Base-by-base conservation (phyloP, 1,284 basidiomycete species). In the Moniliella sp. region DNA sequence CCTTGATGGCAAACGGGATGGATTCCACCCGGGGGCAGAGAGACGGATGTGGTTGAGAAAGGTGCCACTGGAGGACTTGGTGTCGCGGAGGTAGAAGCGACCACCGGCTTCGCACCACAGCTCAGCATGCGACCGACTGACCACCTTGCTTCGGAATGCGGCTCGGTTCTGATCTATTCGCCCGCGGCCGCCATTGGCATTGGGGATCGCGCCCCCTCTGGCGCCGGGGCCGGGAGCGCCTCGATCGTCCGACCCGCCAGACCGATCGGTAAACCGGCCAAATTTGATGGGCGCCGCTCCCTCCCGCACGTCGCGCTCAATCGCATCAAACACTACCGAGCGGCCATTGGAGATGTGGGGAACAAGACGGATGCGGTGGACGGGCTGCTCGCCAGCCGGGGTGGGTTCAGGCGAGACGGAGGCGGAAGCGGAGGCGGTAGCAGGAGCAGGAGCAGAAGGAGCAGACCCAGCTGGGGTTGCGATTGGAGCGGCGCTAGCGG, bases 81-180 rank as follows among this genome's bases (percentile, higher is more conserved):
- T 91, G 59, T 97, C 88, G 37, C 73, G 73, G 45, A 97, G 79
- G 59, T 69, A 83, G 61, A 94, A 93, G 61, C 73, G 39, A 18
- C 67, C 68, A 15, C 63, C 64, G 1, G 59, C 48, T 39, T 70
- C 69, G 35, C 74, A 73, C 82, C 83, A 93, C 27, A 94, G 73
- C 67, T 94, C 88, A 0, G 88, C 88, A 59, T 94, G 88, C 1
- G 78, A 74, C 25, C 88, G 70, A 26, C 76, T 81, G 51, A 97
- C 88, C 54, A 94, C 88, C 61, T 94, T 94, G 61, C 74, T 78
- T 64, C 81, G 81, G 70, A 97, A 97, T 0, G 86, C 84, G 30
- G 94, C 43, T 5, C 51, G 41, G 7, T 43, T 41, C 12, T 48
- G 48, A 19, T 52, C 52, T 28, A 49, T 40, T 18, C 50, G 40